Conservation (phyloP, 2,329 filamentous ascomycete species). For the Fusarium tjaetaba region DNA sequence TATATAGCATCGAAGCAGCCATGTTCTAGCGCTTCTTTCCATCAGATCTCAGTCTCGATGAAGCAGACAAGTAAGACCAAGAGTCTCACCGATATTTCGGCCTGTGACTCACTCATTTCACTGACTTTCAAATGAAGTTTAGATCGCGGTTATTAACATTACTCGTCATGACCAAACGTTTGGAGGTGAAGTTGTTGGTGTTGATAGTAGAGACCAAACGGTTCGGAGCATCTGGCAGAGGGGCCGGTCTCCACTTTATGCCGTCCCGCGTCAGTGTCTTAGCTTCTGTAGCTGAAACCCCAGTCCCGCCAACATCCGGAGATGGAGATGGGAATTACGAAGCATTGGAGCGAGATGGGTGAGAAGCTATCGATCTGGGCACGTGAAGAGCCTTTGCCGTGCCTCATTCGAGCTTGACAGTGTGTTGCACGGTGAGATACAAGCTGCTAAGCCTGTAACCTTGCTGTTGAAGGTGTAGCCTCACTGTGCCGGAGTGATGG, state of each 20-base stretch:
- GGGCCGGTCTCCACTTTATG: neutral
- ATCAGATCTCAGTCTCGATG: neutral
- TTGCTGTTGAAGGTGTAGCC: fast-evolving
- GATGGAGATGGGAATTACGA: neutral
- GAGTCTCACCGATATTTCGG: neutral
- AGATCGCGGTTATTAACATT: neutral
- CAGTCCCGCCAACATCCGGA: neutral
- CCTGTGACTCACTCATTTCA: neutral
- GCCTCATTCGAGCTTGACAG: no score
- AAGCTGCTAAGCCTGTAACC: neutral
- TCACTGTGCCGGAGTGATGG: neutral
- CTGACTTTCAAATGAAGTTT: neutral
- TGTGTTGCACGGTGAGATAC: no score
- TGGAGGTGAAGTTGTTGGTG: neutral
- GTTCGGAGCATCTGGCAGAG: neutral
- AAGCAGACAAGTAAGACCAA: neutral
- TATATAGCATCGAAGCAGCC: neutral
- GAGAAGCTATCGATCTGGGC: neutral
- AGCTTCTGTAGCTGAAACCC: neutral
- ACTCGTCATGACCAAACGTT: neutral
- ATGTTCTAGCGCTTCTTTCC: neutral
- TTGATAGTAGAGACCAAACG: neutral
- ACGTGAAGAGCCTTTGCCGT: no score
- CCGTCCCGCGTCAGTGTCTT: neutral
- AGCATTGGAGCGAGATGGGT: neutral